A percentile compares a stretch with the other conserved stretches of the same genome.
Conservation (phyloP, 148 eudicot species). For the Hydrangea macrophylla region DNA sequence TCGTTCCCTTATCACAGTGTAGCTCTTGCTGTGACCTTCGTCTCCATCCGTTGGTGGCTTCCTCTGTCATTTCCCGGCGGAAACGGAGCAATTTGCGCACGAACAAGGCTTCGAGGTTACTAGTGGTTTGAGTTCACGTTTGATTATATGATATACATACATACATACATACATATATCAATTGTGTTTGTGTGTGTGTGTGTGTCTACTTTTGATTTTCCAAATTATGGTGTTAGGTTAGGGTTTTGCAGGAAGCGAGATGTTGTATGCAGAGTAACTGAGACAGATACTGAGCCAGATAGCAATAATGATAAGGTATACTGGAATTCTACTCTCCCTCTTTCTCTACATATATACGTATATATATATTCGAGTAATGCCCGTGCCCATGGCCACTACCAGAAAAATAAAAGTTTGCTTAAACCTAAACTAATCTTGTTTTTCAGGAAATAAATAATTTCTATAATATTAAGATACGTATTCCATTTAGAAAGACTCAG, state of each 20-base stretch:
- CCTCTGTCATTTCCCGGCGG: constrained; percentile 18
- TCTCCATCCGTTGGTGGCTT: constrained; percentile 29
- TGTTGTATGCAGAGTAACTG: constrained; percentile 54
- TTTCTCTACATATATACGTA: neutral
- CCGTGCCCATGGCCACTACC: too few relatives aligned
- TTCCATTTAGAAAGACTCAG: too few relatives aligned
- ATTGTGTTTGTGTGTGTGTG: neutral
- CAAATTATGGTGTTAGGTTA: constrained; percentile 26
- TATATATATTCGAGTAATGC: too few relatives aligned
- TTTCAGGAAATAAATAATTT: too few relatives aligned
- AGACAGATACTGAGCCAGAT: constrained; percentile 52
- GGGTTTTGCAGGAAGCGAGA: constrained; percentile 32
- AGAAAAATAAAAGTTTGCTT: too few relatives aligned
- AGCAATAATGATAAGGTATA: constrained; percentile 53
- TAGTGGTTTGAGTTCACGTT: neutral
- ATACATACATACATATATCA: neutral
- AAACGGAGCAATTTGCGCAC: constrained; percentile 19
- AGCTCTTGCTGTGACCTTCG: constrained; percentile 38
- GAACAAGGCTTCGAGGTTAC: constrained; percentile 33
- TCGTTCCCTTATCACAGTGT: constrained; percentile 36
- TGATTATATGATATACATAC: neutral
- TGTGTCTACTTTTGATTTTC: neutral
- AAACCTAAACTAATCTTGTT: too few relatives aligned
- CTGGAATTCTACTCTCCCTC: neutral
- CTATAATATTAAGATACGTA: too few relatives aligned